Evolutionary conservation across 2,329 filamentous ascomycete genomes (phyloP).

Genomic region (Penicillium paneum): DNA sequence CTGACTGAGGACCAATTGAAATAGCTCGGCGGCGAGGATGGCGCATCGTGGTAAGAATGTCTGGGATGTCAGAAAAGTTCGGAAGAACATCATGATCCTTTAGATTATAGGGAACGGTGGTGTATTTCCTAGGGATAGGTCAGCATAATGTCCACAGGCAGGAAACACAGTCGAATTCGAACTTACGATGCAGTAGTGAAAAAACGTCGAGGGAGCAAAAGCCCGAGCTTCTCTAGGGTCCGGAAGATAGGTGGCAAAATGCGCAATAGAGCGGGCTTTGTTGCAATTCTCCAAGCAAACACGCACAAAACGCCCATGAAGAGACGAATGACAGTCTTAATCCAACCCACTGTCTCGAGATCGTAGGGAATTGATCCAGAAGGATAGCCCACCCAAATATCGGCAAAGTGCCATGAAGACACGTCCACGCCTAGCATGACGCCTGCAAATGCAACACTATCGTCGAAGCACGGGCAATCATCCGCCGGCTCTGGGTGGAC

Average conservation of each 20-base stretch:
- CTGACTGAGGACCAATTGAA: conserved; percentile 90
- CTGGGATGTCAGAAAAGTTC: conserved; percentile 79
- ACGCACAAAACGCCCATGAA: conserved; percentile 77
- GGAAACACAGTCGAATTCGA: conserved; percentile 5
- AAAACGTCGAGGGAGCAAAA: conserved; percentile 81
- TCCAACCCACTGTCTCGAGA: conserved; percentile 63
- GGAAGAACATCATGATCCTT: conserved; percentile 86
- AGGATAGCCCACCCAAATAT: conserved; percentile 52
- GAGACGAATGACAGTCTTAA: conserved; percentile 64
- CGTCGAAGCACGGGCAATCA: conserved; percentile 95
- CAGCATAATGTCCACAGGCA: conserved; percentile 9
- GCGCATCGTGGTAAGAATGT: conserved; percentile 75
- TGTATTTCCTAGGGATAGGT: conserved; percentile 62
- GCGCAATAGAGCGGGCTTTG: conserved; percentile 78
- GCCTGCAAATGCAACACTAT: conserved; percentile 88
- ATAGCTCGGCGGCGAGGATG: conserved; percentile 76
- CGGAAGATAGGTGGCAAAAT: conserved; percentile 83
- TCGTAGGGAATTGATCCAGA: conserved; percentile 63
- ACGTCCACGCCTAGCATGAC: conserved; percentile 81
- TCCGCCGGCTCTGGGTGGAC: conserved; percentile 95
- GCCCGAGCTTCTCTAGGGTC: conserved; percentile 72
- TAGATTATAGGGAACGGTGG: conserved; percentile 70
- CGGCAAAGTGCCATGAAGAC: conserved; percentile 77
- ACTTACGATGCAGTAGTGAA: conserved; percentile 77
- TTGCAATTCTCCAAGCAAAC: conserved; percentile 83